Evolutionary conservation across 257 asterid genomes (phyloP).

Genomic region (Avicennia marina): DNA sequence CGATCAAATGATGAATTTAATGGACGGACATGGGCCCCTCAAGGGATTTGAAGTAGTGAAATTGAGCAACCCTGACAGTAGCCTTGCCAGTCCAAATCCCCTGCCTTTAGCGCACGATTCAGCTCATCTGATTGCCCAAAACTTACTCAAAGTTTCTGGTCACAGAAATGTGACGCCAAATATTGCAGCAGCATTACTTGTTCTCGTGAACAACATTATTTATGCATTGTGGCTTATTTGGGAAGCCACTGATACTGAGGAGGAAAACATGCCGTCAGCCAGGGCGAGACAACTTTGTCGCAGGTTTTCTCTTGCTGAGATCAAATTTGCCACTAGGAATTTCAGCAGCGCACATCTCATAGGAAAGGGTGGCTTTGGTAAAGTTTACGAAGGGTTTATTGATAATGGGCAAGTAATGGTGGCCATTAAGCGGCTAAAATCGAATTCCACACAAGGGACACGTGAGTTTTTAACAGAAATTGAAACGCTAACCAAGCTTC

Average conservation of each 20-base stretch:
- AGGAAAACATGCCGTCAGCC: slow-evolving; percentile 6
- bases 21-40: slow-evolving; percentile 20
- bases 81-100: slow-evolving; percentile 24
- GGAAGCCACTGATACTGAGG: slow-evolving; percentile 16
- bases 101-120: not conserved
- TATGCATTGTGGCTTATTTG: slow-evolving; percentile 17
- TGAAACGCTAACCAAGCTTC: slow-evolving; percentile 46
- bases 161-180: slow-evolving; percentile 20
- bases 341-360: slow-evolving; percentile 28
- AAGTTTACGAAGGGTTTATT: slow-evolving; percentile 21
- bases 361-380: slow-evolving; percentile 74
- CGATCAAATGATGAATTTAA: slow-evolving; percentile 8
- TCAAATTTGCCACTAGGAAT: slow-evolving; percentile 24
- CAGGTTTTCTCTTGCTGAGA: slow-evolving; percentile 33
- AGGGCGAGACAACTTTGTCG: not conserved
- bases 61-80: slow-evolving; percentile 43
- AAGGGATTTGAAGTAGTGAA: slow-evolving; percentile 39
- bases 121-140: not conserved
- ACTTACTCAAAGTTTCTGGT: not conserved
- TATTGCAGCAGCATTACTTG: slow-evolving; percentile 13
- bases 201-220: slow-evolving; percentile 19
- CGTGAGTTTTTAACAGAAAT: slow-evolving; percentile 52
- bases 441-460: slow-evolving; percentile 33
- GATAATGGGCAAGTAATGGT: slow-evolving; percentile 23
- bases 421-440: slow-evolving; percentile 31